Base-by-base conservation (phyloP, 1,284 basidiomycete species). In the Ceratobasidium sp. region DNA sequence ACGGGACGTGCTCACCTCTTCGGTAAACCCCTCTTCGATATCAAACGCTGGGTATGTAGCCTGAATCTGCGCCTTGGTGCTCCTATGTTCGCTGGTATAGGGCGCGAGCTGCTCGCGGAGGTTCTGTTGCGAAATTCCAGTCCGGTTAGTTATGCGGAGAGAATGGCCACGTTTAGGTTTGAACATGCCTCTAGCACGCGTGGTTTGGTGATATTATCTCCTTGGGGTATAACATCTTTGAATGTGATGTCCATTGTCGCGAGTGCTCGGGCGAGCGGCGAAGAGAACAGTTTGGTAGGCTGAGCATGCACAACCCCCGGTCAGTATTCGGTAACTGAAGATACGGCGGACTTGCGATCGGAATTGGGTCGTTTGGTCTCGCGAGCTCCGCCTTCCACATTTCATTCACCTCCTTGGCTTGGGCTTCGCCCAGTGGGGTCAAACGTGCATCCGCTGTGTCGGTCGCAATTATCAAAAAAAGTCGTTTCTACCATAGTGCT, bases 21-120 rank as follows among this genome's bases (percentile, higher is more conserved):
- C 93, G 0, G 86, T 81, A 74, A 96, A 89, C 0, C 84, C 86
- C 0, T 82, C 78, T 77, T 95, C 92, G 72, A 94, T 87, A 0
- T 67, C 75, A 77, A 91, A 90, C 4, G 80, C 78, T 0, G 92
- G 91, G 76, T 91, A 94, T 1, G 83, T 78, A 0, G 78, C 75
- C 0, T 80, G 74, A 65, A 96, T 89, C 60, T 85, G 83, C 0
- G 87, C 83, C 69, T 84, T 82, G 0, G 85, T 82, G n/a, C 82
- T 82, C 10, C 92, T 86, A 75, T 86, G 85, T 78, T 93, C 92
- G 78, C 91, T 93, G 0, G 89, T 91, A 76, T 93, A 90, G 0
- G 86, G 83, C 0, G 91, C 91, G 65, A 88, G 86, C 72, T 85
- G 82, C 79, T 93, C 92, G 18, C 91, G 85, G 39, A 86, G 84